A percentile compares a stretch with the other conserved stretches of the same genome.
These are phyloP conservation scores for Spongispora temasekensis DNA, from an alignment of 1,284 basidiomycete species.

Conservation along the genomic window DNA sequence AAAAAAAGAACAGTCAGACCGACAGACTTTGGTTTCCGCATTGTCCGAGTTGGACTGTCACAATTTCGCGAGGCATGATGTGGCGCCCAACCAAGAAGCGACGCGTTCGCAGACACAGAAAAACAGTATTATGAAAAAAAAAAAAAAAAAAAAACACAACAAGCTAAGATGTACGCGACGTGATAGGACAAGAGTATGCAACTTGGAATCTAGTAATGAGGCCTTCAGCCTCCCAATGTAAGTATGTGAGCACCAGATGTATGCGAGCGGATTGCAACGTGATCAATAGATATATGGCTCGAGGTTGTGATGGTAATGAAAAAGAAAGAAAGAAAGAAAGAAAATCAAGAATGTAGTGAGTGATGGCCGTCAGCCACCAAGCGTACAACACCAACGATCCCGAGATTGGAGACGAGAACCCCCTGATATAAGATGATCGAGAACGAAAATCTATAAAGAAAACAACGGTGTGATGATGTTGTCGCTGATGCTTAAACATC, in stretches of 20 bases:
- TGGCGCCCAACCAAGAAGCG: conserved; percentile 2
- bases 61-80: conserved; percentile 79
- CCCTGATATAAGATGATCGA: conserved; percentile 13
- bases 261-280: conserved; percentile 16
- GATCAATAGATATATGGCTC: conserved; percentile 10
- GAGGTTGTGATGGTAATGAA: conserved; percentile 1
- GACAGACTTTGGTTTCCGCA: conserved; percentile 98
- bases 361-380: conserved; percentile 36
- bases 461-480: conserved; percentile 7
- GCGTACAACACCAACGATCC: conserved; percentile 17
- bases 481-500: conserved; percentile 27
- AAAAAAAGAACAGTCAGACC: too few species aligned
- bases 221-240: conserved; percentile 36
- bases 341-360: conserved; percentile 15
- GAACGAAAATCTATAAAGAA: conserved; percentile 9
- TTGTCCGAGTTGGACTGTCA: conserved; percentile 90
- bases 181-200: conserved; percentile 20
- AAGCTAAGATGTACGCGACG: conserved; percentile 24
- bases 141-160: conserved; percentile 23
- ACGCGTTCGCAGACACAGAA: conserved; percentile 8
- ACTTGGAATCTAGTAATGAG: conserved; percentile 29
- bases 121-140: conserved; percentile 14
- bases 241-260: conserved; percentile 24
- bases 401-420: conserved; percentile 16
- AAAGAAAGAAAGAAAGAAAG: background rate